Percentiles rank a stretch among this genome's conserved stretches.
Evolutionary conservation across 352 stramenopile genomes (phyloP).

Genomic region (Globisporangium ultimum): DNA sequence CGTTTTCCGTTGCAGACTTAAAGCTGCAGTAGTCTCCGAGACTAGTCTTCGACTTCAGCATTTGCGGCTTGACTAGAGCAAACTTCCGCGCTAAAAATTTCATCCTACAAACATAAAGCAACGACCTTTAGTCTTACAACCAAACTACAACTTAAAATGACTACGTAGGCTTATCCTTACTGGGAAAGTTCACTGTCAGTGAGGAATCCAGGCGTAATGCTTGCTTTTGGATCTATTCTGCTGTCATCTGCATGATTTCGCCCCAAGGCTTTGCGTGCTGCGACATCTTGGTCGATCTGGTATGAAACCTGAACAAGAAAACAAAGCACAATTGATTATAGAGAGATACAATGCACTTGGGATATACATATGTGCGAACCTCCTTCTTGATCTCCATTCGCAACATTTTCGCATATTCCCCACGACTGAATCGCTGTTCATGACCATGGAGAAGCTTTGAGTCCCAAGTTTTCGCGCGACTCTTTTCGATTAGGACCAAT

Average conservation of each 20-base stretch:
- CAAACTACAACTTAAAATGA: background rate
- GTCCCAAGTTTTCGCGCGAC: constrained; percentile 54
- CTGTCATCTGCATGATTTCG: background rate
- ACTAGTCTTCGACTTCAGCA: constrained; percentile 26
- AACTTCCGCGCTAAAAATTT: constrained; percentile 54
- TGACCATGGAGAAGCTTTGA: constrained; percentile 68
- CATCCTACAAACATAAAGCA: constrained; percentile 9
- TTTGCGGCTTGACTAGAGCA: constrained; percentile 39
- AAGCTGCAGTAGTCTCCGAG: constrained; percentile 65
- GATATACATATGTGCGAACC: constrained; percentile 20
- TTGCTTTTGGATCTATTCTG: background rate
- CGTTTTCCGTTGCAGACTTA: constrained; percentile 20
- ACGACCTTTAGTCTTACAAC: background rate
- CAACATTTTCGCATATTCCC: constrained; percentile 59
- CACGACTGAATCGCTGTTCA: constrained; percentile 56
- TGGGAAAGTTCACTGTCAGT: too few relatives aligned
- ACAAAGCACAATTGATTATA: background rate
- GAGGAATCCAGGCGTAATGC: too few relatives aligned
- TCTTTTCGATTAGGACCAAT: constrained; percentile 60
- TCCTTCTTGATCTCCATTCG: constrained; percentile 72
- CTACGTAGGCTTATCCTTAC: too few relatives aligned
- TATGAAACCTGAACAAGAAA: constrained; percentile 31
- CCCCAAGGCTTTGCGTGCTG: constrained; percentile 8
- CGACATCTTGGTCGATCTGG: constrained; percentile 62
- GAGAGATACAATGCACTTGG: background rate